Conservation (phyloP, 768 basidiomycete species). For the Lactarius hengduanensis region DNA sequence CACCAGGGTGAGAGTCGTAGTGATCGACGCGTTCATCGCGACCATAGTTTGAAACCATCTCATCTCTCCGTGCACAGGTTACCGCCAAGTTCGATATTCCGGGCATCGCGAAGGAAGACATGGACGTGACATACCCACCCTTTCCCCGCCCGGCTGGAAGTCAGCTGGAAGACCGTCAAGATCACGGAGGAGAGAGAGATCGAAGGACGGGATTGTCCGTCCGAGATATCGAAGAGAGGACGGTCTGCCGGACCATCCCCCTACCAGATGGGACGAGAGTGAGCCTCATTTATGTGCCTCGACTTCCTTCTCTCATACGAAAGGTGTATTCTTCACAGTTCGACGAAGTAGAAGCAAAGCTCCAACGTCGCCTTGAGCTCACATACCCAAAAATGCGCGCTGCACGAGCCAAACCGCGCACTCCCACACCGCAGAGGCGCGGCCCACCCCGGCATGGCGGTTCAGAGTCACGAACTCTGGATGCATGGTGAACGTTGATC, state of each 20-base stretch:
- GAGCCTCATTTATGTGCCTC: slow-evolving; percentile 30
- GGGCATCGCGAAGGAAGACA: slow-evolving; percentile 68
- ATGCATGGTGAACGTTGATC: slow-evolving; percentile 17
- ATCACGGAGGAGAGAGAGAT: slow-evolving; percentile 58
- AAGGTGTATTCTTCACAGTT: slow-evolving; percentile 45
- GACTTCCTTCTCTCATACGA: not conserved
- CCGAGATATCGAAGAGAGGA: slow-evolving; percentile 61
- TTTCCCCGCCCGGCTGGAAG: slow-evolving; percentile 46
- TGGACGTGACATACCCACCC: slow-evolving; percentile 72
- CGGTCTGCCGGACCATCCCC: slow-evolving; percentile 65
- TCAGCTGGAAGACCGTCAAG: slow-evolving; percentile 65
- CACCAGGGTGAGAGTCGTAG: slow-evolving; percentile 42
- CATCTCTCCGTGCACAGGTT: slow-evolving; percentile 38
- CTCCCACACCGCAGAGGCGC: slow-evolving; percentile 26
- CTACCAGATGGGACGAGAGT: slow-evolving; percentile 74
- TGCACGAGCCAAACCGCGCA: slow-evolving; percentile 21
- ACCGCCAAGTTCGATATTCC: slow-evolving; percentile 70
- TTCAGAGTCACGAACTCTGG: slow-evolving; percentile 21
- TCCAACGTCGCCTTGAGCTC: slow-evolving; percentile 56
- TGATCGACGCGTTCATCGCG: slow-evolving; percentile 29
- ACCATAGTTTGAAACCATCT: slow-evolving; percentile 6
- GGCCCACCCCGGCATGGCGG: slow-evolving; percentile 15
- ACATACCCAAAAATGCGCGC: slow-evolving; percentile 51
- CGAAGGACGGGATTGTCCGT: slow-evolving; percentile 59
- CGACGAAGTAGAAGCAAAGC: slow-evolving; percentile 70